Evolutionary conservation across 2,329 filamentous ascomycete species (phyloP).

Genomic region (Cucurbitaria berberidis): DNA sequence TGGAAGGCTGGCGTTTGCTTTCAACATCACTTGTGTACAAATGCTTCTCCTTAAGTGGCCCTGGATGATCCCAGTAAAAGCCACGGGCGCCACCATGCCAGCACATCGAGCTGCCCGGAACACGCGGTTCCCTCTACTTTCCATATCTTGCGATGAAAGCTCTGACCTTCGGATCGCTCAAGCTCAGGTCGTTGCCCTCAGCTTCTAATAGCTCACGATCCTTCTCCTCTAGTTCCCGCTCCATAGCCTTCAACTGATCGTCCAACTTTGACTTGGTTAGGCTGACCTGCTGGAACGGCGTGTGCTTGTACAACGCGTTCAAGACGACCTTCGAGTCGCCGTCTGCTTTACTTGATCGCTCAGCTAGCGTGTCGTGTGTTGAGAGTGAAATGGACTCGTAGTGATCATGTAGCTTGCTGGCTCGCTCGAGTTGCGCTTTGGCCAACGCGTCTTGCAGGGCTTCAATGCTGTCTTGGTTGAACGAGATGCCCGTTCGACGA

Average conservation of each 20-base stretch:
- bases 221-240: constrained; percentile 45
- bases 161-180: constrained; percentile 39
- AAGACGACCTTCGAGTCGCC: constrained; percentile 46
- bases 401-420: constrained; percentile 44
- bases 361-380: constrained; percentile 43
- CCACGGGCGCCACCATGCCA: constrained; percentile 8
- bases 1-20: background rate
- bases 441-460: constrained; percentile 36
- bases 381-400: constrained; percentile 39
- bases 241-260: constrained; percentile 43
- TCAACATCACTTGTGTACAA: constrained; percentile 3
- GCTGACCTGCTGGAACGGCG: constrained; percentile 36
- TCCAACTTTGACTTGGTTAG: constrained; percentile 36
- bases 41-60: background rate
- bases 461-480: constrained; percentile 36
- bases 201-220: constrained; percentile 48
- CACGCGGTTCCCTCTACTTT: constrained; percentile 12
- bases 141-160: constrained; percentile 44
- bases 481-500: constrained; percentile 40
- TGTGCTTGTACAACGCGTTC: constrained; percentile 48
- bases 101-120: background rate
- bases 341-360: constrained; percentile 47
- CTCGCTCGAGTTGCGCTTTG: constrained; percentile 38
- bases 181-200: constrained; percentile 39
- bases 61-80: constrained; percentile 6